phyloP scores from a whole-genome alignment of 306 rosid species.

The Fagus sylvatica region DNA sequence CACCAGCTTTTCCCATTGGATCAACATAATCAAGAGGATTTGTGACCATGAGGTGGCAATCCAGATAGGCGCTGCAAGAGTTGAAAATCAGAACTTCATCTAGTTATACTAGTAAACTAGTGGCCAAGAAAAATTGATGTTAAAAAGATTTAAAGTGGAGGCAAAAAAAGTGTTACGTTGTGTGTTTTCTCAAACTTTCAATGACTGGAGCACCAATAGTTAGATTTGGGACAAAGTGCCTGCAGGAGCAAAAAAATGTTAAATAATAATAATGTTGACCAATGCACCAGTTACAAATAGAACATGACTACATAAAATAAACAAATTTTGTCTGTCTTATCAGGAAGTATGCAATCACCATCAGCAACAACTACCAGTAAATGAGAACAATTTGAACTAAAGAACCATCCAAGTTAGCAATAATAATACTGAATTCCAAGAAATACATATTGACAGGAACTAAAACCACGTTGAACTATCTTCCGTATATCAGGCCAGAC shows the following conservation, averaged over 20 bases:
- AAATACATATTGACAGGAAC: not conserved
- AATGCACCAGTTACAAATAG: conserved; percentile 5
- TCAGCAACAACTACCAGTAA: conserved; percentile 23
- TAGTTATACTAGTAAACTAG: conserved; percentile 13
- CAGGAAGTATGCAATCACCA: conserved; percentile 17
- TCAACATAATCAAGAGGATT: conserved; percentile 92
- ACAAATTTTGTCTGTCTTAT: not conserved
- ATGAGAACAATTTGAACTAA: conserved; percentile 12
- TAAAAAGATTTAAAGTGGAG: conserved; percentile 3
- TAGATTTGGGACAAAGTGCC: conserved; percentile 95
- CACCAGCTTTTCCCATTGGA: conserved; percentile 85
- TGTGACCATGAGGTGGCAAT: conserved; percentile 97
- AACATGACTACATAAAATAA: not conserved
- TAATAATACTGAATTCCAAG: not conserved
- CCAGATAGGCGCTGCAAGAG: conserved; percentile 78
- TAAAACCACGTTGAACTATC: too few relatives aligned
- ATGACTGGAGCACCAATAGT: conserved; percentile 93
- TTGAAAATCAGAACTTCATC: conserved; percentile 11
- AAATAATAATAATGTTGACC: not conserved
- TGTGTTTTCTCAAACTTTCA: conserved; percentile 92
- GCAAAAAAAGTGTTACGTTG: conserved; percentile 52
- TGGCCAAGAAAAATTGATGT: not conserved
- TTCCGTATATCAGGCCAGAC: not conserved
- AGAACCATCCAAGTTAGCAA: conserved; percentile 7
- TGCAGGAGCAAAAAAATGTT: conserved; percentile 24